Percentiles rank a stretch among this genome's conserved stretches.
phyloP scores from a whole-genome alignment of 2,329 filamentous ascomycete species.

The Hypoxylon sp. region DNA sequence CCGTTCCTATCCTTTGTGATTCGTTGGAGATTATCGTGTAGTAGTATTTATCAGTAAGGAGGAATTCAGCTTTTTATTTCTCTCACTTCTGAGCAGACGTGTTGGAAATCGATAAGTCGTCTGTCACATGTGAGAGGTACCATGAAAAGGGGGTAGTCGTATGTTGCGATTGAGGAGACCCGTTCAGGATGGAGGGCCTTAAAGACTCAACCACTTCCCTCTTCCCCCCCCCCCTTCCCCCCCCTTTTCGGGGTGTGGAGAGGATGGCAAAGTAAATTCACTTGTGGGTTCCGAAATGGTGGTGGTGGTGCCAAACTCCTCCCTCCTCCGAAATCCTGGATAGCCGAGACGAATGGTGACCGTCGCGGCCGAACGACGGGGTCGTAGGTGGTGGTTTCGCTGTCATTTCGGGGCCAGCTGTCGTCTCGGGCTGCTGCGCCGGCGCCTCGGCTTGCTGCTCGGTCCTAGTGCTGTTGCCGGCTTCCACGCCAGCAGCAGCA shows the following conservation, averaged over 20 bases:
- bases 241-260: neutral
- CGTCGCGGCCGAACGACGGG: slow-evolving; percentile 20
- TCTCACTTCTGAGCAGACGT: too few relatives aligned
- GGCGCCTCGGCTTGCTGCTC: neutral
- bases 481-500: neutral
- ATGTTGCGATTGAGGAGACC: too few relatives aligned
- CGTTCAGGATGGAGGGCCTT: too few relatives aligned
- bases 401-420: slow-evolving; percentile 4
- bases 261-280: neutral
- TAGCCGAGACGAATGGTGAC: slow-evolving; percentile 23
- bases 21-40: too few relatives aligned
- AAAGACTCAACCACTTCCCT: too few relatives aligned
- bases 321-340: slow-evolving; percentile 32
- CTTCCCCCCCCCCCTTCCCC: too few relatives aligned
- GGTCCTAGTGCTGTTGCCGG: neutral
- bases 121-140: too few relatives aligned
- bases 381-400: slow-evolving; percentile 8
- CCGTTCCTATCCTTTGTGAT: too few relatives aligned
- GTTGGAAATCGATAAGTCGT: too few relatives aligned
- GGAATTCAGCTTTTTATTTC: too few relatives aligned
- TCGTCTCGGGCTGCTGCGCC: neutral
- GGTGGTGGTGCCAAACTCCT: slow-evolving; percentile 1
- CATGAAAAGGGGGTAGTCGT: too few relatives aligned
- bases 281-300: slow-evolving; percentile 5
- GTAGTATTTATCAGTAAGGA: too few relatives aligned